A percentile compares a stretch with the other conserved stretches of the same genome.
phyloP scores from a whole-genome alignment of 2,329 filamentous ascomycete genomes.

The Shiraia sp. region DNA sequence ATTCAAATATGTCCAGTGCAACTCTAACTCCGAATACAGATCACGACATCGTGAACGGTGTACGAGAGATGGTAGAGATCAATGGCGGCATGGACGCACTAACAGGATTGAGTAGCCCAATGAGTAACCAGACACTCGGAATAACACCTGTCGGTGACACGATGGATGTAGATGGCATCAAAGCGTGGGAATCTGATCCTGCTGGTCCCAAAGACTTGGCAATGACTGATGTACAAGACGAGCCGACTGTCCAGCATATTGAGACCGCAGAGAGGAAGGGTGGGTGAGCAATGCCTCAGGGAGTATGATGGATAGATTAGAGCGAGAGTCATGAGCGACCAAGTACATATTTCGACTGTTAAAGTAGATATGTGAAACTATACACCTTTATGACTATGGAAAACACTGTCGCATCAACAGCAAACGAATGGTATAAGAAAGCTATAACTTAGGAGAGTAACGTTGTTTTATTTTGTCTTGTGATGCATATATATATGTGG shows the following conservation, averaged over 20 bases:
- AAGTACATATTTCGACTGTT: too few relatives aligned
- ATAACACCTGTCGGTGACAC: constrained; percentile 24
- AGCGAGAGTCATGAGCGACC: too few relatives aligned
- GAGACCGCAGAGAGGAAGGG: constrained; percentile 32
- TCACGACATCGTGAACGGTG: constrained; percentile 19
- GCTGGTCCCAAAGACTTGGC: constrained; percentile 20
- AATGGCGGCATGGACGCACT: constrained; percentile 26
- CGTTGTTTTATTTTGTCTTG: too few relatives aligned
- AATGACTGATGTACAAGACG: constrained; percentile 24
- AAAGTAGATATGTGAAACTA: too few relatives aligned
- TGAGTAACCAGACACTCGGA: constrained; percentile 11
- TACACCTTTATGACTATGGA: too few relatives aligned
- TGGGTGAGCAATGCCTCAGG: constrained; percentile 4
- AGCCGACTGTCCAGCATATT: constrained; percentile 22
- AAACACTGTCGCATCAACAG: too few relatives aligned
- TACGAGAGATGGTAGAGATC: constrained; percentile 33
- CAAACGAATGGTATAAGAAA: too few relatives aligned
- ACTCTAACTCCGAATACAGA: constrained; percentile 44
- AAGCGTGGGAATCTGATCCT: constrained; percentile 13
- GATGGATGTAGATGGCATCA: constrained; percentile 22
- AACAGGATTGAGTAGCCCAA: constrained; percentile 20
- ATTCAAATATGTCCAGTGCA: constrained; percentile 26
- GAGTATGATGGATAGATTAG: too few relatives aligned
- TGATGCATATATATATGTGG: too few relatives aligned
- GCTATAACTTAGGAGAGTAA: too few relatives aligned